Percentiles rank a stretch among this genome's conserved stretches.
Conservation (phyloP, 495 filamentous ascomycete species). For the Pseudoneurospora amorphoporcata region DNA sequence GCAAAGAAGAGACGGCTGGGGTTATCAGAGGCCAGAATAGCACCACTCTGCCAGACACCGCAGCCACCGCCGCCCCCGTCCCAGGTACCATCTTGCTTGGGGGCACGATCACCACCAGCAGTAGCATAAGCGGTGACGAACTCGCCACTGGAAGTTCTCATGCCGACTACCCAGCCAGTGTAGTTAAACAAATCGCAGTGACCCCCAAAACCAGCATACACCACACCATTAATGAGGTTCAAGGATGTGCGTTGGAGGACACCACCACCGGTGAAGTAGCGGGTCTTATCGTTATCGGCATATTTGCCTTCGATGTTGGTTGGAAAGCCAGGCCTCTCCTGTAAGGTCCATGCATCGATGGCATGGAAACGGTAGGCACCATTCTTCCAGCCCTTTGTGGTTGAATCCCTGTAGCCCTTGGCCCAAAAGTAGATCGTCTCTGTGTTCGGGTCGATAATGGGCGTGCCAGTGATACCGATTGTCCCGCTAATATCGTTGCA, state of each 20-base stretch:
- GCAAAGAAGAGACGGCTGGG: slow-evolving; percentile 11
- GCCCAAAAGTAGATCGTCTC: slow-evolving; percentile 31
- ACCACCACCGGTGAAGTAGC: slow-evolving; percentile 26
- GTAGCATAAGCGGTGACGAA: slow-evolving; percentile 7
- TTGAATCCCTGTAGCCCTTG: slow-evolving; percentile 26
- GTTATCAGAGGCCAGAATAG: slow-evolving; percentile 12
- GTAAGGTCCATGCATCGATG: slow-evolving; percentile 24
- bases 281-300: slow-evolving; percentile 22
- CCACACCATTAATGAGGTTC: slow-evolving; percentile 22
- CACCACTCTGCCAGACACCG: slow-evolving; percentile 12
- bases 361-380: slow-evolving; percentile 25
- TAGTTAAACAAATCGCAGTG: slow-evolving; percentile 25
- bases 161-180: slow-evolving; percentile 22
- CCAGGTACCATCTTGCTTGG: slow-evolving; percentile 13
- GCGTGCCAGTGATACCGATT: slow-evolving; percentile 31
- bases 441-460: slow-evolving; percentile 24
- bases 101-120: slow-evolving; percentile 5
- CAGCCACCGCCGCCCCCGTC: slow-evolving; percentile 13
- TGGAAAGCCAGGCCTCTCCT: slow-evolving; percentile 24
- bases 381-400: slow-evolving; percentile 20
- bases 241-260: slow-evolving; percentile 27
- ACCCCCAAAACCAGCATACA: slow-evolving; percentile 30
- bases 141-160: slow-evolving; percentile 10
- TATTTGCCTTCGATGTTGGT: slow-evolving; percentile 17
- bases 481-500: slow-evolving; percentile 11